Percentiles rank a stretch among this genome's conserved stretches.
These are phyloP conservation scores for Pythium aquatile DNA, from an alignment of 352 stramenopile genomes.

Conservation along the genomic window DNA sequence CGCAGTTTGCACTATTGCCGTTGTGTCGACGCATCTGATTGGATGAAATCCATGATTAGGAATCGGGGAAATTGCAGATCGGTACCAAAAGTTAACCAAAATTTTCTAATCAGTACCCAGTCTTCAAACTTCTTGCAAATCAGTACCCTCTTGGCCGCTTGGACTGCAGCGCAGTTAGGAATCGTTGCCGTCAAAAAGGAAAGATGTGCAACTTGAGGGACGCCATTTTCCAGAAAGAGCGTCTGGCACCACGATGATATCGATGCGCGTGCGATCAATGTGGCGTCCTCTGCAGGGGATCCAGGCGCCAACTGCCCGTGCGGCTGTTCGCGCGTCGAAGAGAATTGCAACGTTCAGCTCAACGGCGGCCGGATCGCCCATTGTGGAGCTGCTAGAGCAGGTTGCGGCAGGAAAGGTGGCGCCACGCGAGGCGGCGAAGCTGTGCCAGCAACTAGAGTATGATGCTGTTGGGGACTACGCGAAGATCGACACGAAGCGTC, in stretches of 20 bases:
- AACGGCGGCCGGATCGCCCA: constrained; percentile 28
- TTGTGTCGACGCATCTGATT: background rate
- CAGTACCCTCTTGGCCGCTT: no score
- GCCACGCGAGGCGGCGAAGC: constrained; percentile 25
- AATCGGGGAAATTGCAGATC: no score
- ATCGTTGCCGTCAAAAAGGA: background rate
- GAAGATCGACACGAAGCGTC: constrained; percentile 90
- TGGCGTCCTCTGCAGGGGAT: background rate
- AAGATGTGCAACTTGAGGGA: background rate
- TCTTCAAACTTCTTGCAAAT: no score
- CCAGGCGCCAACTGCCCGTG: background rate
- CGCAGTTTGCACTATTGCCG: background rate
- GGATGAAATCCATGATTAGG: background rate
- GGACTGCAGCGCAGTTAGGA: no score
- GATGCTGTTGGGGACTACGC: constrained; percentile 52
- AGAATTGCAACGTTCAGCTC: constrained; percentile 3
- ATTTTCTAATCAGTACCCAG: no score
- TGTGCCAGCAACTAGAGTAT: constrained; percentile 45
- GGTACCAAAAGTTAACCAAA: no score
- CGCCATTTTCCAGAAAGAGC: background rate
- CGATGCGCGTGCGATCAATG: background rate
- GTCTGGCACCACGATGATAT: background rate
- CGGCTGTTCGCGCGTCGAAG: background rate
- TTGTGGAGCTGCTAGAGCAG: constrained; percentile 49
- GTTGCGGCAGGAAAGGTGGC: constrained; percentile 55